phyloP scores from a whole-genome alignment of 2,329 filamentous ascomycete genomes.

The Colletotrichum plurivorum region DNA sequence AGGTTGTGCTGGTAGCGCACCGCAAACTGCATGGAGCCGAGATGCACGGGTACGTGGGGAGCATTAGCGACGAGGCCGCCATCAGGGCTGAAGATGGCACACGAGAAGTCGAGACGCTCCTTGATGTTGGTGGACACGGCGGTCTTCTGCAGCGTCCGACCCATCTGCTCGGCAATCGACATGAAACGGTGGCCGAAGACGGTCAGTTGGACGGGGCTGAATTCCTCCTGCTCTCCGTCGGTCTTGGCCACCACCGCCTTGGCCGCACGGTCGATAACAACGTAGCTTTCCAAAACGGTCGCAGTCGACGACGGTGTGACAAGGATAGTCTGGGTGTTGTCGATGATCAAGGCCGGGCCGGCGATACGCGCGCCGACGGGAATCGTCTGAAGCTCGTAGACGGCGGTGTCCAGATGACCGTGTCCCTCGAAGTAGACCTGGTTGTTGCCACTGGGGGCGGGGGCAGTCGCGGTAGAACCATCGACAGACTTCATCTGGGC shows the following conservation, averaged over 20 bases:
- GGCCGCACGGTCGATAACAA: conserved; percentile 51
- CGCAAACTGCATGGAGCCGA: conserved; percentile 85
- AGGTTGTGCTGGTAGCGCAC: conserved; percentile 78
- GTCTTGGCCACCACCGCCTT: conserved; percentile 62
- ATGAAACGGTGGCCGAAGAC: conserved; percentile 86
- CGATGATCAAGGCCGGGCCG: conserved; percentile 80
- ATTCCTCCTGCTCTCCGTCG: conserved; percentile 70
- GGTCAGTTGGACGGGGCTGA: conserved; percentile 80
- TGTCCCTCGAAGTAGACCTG: conserved; percentile 36
- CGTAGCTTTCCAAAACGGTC: conserved; percentile 51
- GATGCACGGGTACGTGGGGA: conserved; percentile 81
- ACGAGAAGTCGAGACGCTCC: conserved; percentile 84
- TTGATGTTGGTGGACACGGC: conserved; percentile 84
- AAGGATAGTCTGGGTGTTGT: conserved; percentile 82
- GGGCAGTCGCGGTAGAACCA: conserved; percentile 64
- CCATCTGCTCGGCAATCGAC: conserved; percentile 88
- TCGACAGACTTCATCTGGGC: conserved; percentile 36
- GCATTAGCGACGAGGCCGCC: conserved; percentile 82
- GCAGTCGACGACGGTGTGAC: conserved; percentile 64
- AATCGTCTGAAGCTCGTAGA: conserved; percentile 34
- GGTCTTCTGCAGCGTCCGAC: conserved; percentile 81
- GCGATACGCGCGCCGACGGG: conserved; percentile 46
- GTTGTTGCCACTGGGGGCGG: conserved; percentile 75
- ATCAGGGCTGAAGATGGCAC: conserved; percentile 80
- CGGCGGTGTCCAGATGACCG: conserved; percentile 30